These are phyloP conservation scores for Trematosphaeria pertusa DNA, from an alignment of 2,329 filamentous ascomycete genomes.

Conservation along the genomic window DNA sequence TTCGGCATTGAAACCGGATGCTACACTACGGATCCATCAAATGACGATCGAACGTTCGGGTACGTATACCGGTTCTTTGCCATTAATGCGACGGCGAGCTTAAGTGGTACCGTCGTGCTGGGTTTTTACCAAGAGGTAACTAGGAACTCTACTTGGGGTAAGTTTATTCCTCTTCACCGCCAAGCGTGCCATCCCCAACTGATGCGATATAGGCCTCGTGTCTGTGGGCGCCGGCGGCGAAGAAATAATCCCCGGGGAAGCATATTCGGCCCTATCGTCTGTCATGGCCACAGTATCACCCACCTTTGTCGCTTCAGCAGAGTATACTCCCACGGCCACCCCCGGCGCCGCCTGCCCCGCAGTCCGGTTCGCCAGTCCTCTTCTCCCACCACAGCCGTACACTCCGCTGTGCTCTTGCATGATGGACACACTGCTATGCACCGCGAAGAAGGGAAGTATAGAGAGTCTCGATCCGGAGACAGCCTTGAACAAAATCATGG, in stretches of 20 bases:
- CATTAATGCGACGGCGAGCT: neutral
- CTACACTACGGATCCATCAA: too few species aligned
- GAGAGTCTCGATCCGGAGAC: neutral
- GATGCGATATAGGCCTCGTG: too few species aligned
- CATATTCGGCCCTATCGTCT: neutral
- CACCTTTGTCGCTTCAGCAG: neutral
- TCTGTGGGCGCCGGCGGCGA: too few species aligned
- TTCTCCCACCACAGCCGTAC: constrained; percentile 4
- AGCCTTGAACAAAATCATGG: neutral
- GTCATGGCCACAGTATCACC: neutral
- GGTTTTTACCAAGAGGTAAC: too few species aligned
- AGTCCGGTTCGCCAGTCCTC: neutral
- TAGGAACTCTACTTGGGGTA: too few species aligned
- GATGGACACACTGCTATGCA: constrained; percentile 4
- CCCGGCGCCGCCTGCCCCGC: neutral
- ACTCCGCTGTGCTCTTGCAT: constrained; percentile 9
- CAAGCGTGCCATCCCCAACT: too few species aligned
- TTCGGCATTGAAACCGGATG: neutral
- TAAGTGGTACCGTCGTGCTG: too few species aligned
- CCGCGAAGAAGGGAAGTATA: neutral
- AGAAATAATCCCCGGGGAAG: too few species aligned
- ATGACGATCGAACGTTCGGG: neutral
- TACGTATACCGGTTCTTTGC: neutral
- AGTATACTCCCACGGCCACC: neutral
- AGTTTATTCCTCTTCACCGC: too few species aligned